phyloP scores from a whole-genome alignment of 2,329 filamentous ascomycete genomes.

The Xylaria digitata region DNA sequence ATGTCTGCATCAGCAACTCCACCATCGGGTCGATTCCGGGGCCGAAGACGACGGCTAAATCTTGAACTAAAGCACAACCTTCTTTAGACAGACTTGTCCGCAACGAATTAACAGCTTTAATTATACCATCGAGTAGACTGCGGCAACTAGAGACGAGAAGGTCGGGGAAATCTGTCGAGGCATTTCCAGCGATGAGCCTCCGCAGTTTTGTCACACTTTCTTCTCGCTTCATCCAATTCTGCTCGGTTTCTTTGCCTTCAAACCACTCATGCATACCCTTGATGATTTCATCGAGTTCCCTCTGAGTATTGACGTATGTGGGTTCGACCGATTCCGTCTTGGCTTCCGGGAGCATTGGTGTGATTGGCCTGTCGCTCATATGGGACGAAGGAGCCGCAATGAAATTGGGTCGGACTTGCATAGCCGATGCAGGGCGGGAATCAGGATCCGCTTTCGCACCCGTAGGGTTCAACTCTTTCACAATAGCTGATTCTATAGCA shows the following conservation, averaged over 20 bases:
- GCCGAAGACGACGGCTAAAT: conserved; percentile 80
- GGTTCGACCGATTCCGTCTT: conserved; percentile 80
- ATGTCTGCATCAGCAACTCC: conserved; percentile 86
- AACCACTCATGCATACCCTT: conserved; percentile 84
- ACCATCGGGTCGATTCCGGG: conserved; percentile 87
- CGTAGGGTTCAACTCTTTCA: conserved; percentile 75
- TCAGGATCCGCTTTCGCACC: conserved; percentile 52
- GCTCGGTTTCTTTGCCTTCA: conserved; percentile 88
- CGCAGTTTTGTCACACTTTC: conserved; percentile 82
- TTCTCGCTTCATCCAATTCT: conserved; percentile 91
- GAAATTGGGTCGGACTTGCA: conserved; percentile 54
- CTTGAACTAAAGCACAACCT: conserved; percentile 84
- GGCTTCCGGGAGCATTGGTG: conserved; percentile 73
- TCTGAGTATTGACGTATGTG: conserved; percentile 82
- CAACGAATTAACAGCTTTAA: conserved; percentile 85
- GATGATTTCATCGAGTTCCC: conserved; percentile 90
- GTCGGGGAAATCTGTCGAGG: conserved; percentile 78
- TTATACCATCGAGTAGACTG: conserved; percentile 82
- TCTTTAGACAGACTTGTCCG: conserved; percentile 91
- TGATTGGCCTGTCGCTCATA: conserved; percentile 64
- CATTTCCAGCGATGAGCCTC: conserved; percentile 84
- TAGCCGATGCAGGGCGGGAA: conserved; percentile 57
- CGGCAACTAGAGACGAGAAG: conserved; percentile 78
- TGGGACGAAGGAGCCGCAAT: conserved; percentile 64
- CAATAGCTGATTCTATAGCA: conserved; percentile 84